Conservation (phyloP, 208 protist genomes). For the Wallacemonas rigidus region DNA sequence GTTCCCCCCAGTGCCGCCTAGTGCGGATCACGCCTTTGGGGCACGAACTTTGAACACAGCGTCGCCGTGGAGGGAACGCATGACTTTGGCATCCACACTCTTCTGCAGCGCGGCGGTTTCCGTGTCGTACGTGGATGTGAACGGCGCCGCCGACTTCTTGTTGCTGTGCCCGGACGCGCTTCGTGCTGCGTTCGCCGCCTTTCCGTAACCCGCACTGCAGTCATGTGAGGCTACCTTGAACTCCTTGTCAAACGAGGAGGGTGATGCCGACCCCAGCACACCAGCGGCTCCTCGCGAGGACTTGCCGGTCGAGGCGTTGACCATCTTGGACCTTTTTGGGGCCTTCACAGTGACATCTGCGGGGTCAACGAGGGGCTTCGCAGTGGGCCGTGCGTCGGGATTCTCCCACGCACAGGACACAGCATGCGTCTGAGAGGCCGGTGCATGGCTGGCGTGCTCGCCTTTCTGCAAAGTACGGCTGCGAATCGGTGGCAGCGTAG, state of each 20-base stretch:
- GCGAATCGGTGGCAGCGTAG: slow-evolving; percentile 13
- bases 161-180: background rate
- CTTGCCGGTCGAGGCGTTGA: background rate
- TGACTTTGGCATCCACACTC: slow-evolving; percentile 45
- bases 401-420: slow-evolving; percentile 17
- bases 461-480: background rate
- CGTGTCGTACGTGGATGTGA: slow-evolving; percentile 29
- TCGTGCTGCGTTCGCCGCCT: background rate
- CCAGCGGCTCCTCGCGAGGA: background rate
- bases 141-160: background rate
- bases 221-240: slow-evolving; percentile 36
- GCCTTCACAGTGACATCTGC: slow-evolving; percentile 2
- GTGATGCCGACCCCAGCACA: background rate
- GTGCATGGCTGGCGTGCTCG: too few relatives aligned
- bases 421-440: background rate
- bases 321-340: background rate
- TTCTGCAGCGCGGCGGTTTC: slow-evolving; percentile 37
- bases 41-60: slow-evolving; percentile 49
- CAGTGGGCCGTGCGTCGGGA: background rate
- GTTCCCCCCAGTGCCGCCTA: background rate
- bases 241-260: slow-evolving; percentile 31
- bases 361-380: slow-evolving; percentile 9
- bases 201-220: slow-evolving; percentile 18
- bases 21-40: slow-evolving; percentile 12
- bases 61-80: slow-evolving; percentile 45